Conservation (phyloP, 1,284 basidiomycete species). For the Inonotus obliquus region DNA sequence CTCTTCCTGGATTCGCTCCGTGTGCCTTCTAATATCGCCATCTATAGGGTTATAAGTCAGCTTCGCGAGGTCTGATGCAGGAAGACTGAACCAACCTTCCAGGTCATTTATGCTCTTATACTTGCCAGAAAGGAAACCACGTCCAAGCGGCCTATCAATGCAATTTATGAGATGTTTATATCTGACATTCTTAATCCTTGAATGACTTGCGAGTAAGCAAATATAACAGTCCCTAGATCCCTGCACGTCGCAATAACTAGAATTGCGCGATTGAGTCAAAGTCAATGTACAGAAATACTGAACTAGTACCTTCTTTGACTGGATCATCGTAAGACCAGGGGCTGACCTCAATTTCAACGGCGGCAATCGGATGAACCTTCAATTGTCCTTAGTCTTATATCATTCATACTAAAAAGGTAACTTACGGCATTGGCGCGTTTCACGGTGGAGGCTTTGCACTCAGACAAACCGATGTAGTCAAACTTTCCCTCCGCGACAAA, state of each 20-base stretch:
- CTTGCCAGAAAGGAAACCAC: conserved; percentile 52
- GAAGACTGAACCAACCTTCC: conserved; percentile 26
- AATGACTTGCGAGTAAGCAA: conserved; percentile 45
- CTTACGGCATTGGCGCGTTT: conserved; percentile 36
- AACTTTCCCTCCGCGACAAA: conserved; percentile 39
- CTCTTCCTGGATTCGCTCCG: conserved; percentile 22
- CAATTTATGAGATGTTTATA: not conserved
- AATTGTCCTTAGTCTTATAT: not conserved
- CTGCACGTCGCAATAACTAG: conserved; percentile 35
- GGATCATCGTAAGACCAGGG: conserved; percentile 46
- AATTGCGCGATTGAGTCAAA: conserved; percentile 21
- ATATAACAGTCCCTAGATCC: conserved; percentile 45
- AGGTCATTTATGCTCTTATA: conserved; percentile 46
- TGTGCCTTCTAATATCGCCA: conserved; percentile 23
- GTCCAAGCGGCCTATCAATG: conserved; percentile 44
- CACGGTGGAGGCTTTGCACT: conserved; percentile 43
- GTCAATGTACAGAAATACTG: not conserved
- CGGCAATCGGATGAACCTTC: conserved; percentile 27
- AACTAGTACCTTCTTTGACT: conserved; percentile 31
- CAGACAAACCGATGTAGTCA: conserved; percentile 44
- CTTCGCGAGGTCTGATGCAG: not conserved
- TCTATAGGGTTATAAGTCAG: conserved; percentile 26
- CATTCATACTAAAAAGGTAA: not conserved
- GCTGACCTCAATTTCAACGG: conserved; percentile 51
- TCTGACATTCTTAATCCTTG: not conserved